A percentile compares a stretch with the other conserved stretches of the same genome.
These are phyloP conservation scores for Metschnikowia anglica DNA, from an alignment of 805 yeast species.

Conservation along the genomic window DNA sequence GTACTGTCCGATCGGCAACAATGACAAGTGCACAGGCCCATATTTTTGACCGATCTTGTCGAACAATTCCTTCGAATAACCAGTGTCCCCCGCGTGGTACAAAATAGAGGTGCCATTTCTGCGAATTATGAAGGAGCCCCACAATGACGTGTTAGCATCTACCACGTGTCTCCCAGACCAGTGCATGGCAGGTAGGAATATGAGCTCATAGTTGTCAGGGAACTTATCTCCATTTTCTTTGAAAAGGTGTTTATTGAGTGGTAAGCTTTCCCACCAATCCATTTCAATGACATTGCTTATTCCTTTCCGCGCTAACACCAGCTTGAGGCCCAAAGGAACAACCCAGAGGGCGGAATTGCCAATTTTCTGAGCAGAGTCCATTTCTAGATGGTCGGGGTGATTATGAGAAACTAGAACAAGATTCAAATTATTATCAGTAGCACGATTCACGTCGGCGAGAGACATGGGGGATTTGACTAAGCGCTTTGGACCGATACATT, in stretches of 20 bases:
- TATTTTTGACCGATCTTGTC: conserved; percentile 58
- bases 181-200: conserved; percentile 93
- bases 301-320: conserved; percentile 57
- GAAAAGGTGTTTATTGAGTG: conserved; percentile 43
- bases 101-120: conserved; percentile 68
- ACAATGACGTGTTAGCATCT: conserved; percentile 77
- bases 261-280: conserved; percentile 83
- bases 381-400: conserved; percentile 93
- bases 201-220: conserved; percentile 65
- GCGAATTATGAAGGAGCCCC: conserved; percentile 83
- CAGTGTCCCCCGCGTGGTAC: conserved; percentile 95
- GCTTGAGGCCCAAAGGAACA: conserved; percentile 78
- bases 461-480: conserved; percentile 74
- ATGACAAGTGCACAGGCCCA: conserved; percentile 59
- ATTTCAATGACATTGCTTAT: conserved; percentile 66
- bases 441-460: conserved; percentile 50
- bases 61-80: conserved; percentile 76
- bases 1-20: conserved; percentile 93
- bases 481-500: conserved; percentile 76
- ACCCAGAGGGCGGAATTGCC: conserved; percentile 74
- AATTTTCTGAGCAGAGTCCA: conserved; percentile 47
- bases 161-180: conserved; percentile 89
- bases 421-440: conserved; percentile 58
- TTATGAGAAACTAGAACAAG: conserved; percentile 84
- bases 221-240: conserved; percentile 23